Evolutionary conservation across 345 rosid genomes (phyloP).

Genomic region (Acer negundo): DNA sequence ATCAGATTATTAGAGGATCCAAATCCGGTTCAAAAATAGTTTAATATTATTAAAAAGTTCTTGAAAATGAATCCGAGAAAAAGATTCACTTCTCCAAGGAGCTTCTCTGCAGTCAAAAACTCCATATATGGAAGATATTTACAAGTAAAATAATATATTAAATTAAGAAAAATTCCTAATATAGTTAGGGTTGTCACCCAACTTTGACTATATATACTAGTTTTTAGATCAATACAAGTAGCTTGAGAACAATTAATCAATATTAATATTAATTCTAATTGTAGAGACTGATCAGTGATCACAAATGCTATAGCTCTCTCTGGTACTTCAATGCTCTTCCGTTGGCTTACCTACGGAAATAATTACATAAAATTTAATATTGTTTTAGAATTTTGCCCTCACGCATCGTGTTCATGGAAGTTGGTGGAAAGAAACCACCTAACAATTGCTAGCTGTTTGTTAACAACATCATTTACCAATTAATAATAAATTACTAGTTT

Average conservation of each 20-base stretch:
- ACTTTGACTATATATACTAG: constrained; percentile 16
- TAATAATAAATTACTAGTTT: not conserved
- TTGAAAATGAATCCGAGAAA: not conserved
- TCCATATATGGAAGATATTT: not conserved
- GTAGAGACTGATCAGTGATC: not conserved
- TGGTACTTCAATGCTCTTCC: not conserved
- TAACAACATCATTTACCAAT: not conserved
- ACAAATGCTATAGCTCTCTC: not conserved
- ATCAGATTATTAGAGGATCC: too few relatives aligned
- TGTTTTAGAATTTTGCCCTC: constrained; percentile 12
- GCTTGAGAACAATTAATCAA: not conserved
- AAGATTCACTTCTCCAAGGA: not conserved
- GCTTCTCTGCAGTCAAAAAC: not conserved
- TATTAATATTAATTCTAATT: not conserved
- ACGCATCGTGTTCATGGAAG: constrained; percentile 19
- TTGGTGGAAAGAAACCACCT: constrained; percentile 36
- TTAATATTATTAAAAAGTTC: too few relatives aligned
- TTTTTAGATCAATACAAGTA: not conserved
- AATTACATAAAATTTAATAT: not conserved
- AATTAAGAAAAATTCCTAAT: not conserved
- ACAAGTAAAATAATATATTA: not conserved
- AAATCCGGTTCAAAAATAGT: not conserved
- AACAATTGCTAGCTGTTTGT: constrained; percentile 22
- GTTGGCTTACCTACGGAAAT: constrained; percentile 15
- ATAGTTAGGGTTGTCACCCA: constrained; percentile 22